A percentile compares a stretch with the other conserved stretches of the same genome.
phyloP scores from a whole-genome alignment of 345 rosid species.

The Anastatica hierochuntica region DNA sequence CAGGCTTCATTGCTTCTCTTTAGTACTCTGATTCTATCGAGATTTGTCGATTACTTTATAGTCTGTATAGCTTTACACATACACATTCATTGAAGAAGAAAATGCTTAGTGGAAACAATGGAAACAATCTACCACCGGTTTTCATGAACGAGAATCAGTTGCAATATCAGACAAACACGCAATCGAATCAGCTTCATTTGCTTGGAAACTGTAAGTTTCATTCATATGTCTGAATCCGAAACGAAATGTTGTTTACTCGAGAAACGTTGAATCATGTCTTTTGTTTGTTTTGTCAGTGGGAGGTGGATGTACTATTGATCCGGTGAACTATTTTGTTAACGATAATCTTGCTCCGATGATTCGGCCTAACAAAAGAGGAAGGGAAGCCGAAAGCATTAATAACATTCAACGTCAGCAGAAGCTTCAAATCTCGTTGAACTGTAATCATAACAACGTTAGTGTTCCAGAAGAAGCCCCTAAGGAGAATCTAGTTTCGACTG shows the following conservation, averaged over 20 bases:
- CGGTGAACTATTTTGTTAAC: slow-evolving; percentile 36
- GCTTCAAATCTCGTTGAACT: slow-evolving; percentile 31
- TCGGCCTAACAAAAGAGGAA: slow-evolving; percentile 40
- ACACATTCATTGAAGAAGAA: slow-evolving; percentile 16
- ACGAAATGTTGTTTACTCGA: neutral
- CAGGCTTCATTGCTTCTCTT: slow-evolving; percentile 5
- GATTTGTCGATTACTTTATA: neutral
- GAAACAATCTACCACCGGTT: slow-evolving; percentile 37
- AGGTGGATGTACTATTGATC: slow-evolving; percentile 36
- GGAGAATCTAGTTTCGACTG: slow-evolving; percentile 55
- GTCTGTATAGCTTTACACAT: neutral
- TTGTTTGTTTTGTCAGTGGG: slow-evolving; percentile 18
- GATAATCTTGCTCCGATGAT: slow-evolving; percentile 26
- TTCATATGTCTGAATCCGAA: neutral
- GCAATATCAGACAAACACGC: slow-evolving; percentile 39
- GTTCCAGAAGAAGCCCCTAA: slow-evolving; percentile 38
- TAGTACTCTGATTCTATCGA: neutral
- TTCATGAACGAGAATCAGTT: slow-evolving; percentile 39
- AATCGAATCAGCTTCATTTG: slow-evolving; percentile 48
- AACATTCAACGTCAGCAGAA: slow-evolving; percentile 30
- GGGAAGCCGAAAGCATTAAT: slow-evolving; percentile 36
- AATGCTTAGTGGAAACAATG: slow-evolving; percentile 61
- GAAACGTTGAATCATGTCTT: neutral
- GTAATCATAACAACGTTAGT: slow-evolving; percentile 36
- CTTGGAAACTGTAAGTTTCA: slow-evolving; percentile 42